Base-by-base conservation (phyloP, 768 basidiomycete species). In the Tricholoma sp. region DNA sequence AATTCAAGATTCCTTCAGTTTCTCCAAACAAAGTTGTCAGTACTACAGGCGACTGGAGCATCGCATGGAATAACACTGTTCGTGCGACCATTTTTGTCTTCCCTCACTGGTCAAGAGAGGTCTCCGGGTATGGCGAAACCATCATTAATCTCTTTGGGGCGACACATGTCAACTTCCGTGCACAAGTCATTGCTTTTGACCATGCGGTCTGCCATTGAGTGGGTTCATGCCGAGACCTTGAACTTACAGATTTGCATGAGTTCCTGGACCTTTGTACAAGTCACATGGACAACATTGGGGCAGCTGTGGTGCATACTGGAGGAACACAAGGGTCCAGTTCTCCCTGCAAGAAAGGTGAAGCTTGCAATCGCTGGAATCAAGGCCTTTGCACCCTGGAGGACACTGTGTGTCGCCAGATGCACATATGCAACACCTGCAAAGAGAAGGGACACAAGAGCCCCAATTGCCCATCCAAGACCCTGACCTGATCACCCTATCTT, bases 361-460 rank as follows among this genome's bases (percentile, higher is more conserved):
- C 41, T 8, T 42, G 17, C 41, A 42, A 42, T 11, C 10, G 6
- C 6, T 42, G 41, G 41, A 42, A 42, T 42, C 41, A 42, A 42
- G 17, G 41, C 18, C 4, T 42, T 11, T 42, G 41, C 41, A 42
- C 6, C 17, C 41, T 42, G 17, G 41, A 42, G 6, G 41, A 42
- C 41, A 42, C 41, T 42, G 41, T 42, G 41, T 42, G 41, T 42
- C 37, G 41, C 18, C 37, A 5, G 37, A 39, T 39, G 37, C 37
- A 42, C 11, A 7, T 42, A 42, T 42, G 41, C 41, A 42, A 42
- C 41, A 42, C 11, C 41, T 42, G 41, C 85, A 90, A 42, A 42
- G 41, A 42, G 11, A 42, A 42, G 41, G 41, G 41, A 18, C 41
- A 42, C 41, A 42, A 42, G 41, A 11, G 17, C 6, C 41, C 41